Percentiles rank a stretch among this genome's conserved stretches.
Evolutionary conservation across 805 yeast species (phyloP).

Genomic region (Candida takata): DNA sequence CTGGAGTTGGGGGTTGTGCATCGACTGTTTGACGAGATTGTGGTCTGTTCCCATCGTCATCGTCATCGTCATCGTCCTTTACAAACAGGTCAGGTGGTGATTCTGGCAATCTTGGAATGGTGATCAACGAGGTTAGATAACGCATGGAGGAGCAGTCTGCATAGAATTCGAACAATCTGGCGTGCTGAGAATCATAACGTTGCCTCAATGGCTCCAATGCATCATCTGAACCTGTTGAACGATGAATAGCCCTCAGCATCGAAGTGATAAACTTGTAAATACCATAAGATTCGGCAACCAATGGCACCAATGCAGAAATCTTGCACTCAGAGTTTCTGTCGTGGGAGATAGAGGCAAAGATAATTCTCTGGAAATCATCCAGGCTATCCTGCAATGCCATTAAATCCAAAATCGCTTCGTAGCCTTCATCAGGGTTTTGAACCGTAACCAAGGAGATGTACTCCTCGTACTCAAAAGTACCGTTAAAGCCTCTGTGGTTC

Average conservation of each 20-base stretch:
- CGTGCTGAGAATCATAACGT: conserved; percentile 54
- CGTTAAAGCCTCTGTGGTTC: conserved; percentile 83
- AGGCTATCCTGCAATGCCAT: conserved; percentile 81
- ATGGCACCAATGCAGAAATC: conserved; percentile 80
- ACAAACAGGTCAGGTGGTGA: conserved; percentile 28
- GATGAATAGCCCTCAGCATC: conserved; percentile 84
- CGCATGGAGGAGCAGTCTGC: conserved; percentile 84
- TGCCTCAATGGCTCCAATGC: conserved; percentile 69
- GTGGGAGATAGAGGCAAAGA: conserved; percentile 64
- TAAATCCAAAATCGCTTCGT: conserved; percentile 78
- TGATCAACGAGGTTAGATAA: conserved; percentile 71
- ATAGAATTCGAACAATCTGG: conserved; percentile 70
- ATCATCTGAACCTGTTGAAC: conserved; percentile 64
- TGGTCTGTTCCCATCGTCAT: conserved; percentile 12
- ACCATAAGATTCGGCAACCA: conserved; percentile 88
- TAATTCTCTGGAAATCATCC: conserved; percentile 67
- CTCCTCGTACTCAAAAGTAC: conserved; percentile 94
- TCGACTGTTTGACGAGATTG: conserved; percentile 17
- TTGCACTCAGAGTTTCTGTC: conserved; percentile 64
- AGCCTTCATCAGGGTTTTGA: conserved; percentile 93
- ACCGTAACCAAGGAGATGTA: conserved; percentile 82
- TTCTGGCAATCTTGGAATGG: conserved; percentile 53
- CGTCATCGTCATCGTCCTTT: conserved; percentile 21
- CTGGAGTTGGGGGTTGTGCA: conserved; percentile 19
- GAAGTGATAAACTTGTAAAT: conserved; percentile 83